A percentile compares a stretch with the other conserved stretches of the same genome.
Conservation (phyloP, 2,329 filamentous ascomycete genomes). For the Aspergillus carbonarius region DNA sequence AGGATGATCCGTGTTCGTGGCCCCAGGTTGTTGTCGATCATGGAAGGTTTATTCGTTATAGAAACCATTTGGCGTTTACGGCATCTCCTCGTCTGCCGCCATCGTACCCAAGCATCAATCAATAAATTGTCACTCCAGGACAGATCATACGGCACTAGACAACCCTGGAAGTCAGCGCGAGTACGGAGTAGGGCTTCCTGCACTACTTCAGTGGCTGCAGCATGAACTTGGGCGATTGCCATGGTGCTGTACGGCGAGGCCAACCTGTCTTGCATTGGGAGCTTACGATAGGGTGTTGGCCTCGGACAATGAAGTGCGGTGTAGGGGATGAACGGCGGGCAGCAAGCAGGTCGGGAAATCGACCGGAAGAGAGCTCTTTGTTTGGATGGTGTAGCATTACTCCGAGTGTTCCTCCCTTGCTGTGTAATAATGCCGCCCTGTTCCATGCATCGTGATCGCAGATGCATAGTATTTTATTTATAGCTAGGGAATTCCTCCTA, state of each 20-base stretch:
- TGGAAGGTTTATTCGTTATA: not conserved
- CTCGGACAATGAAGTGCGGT: not conserved
- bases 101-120: not conserved
- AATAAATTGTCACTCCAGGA: not conserved
- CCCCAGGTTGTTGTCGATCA: not conserved
- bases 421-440: not conserved
- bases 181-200: not conserved
- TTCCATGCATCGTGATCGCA: slow-evolving; percentile 1
- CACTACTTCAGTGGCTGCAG: not conserved
- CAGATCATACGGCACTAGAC: not conserved
- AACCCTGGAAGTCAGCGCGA: no score
- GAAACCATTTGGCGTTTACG: not conserved
- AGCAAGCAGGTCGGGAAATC: not conserved
- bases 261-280: not conserved
- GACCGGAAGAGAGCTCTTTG: not conserved
- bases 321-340: not conserved
- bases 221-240: not conserved
- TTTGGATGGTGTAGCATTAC: not conserved
- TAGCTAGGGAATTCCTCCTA: not conserved
- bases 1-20: not conserved
- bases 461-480: not conserved
- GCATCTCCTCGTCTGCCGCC: not conserved
- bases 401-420: not conserved
- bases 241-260: not conserved
- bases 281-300: not conserved